phyloP scores from a whole-genome alignment of 2,329 filamentous ascomycete species.

The Parafenestella ontariensis region DNA sequence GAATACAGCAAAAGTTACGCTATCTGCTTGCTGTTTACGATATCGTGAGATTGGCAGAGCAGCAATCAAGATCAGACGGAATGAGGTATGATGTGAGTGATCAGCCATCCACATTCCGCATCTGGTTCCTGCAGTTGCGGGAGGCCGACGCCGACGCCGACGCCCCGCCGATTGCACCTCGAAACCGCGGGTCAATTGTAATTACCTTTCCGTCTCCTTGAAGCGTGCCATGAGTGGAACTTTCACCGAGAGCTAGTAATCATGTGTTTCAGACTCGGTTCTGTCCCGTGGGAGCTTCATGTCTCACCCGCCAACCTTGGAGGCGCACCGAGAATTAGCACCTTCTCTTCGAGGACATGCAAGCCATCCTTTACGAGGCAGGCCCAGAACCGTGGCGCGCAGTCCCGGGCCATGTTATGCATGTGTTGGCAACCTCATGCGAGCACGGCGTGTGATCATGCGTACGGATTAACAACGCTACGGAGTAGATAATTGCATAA shows the following conservation, averaged over 20 bases:
- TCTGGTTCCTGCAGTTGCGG: slow-evolving; percentile 10
- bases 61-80: not conserved
- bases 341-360: not conserved
- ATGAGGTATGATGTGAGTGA: not conserved
- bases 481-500: too few relatives aligned
- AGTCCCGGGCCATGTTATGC: slow-evolving; percentile 10
- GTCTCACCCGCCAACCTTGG: not conserved
- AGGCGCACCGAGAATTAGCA: not conserved
- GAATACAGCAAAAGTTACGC: not conserved
- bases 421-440: slow-evolving; percentile 8
- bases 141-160: not conserved
- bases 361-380: not conserved
- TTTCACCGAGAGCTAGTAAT: not conserved
- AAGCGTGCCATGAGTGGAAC: not conserved
- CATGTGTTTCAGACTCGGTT: not conserved
- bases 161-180: not conserved
- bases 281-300: not conserved
- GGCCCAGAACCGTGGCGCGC: slow-evolving; percentile 3
- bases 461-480: too few relatives aligned
- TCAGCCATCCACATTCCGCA: not conserved
- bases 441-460: too few relatives aligned
- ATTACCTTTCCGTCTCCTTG: not conserved
- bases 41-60: not conserved
- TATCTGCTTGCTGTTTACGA: not conserved
- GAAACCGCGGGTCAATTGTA: slow-evolving; percentile 1